Evolutionary conservation across 208 protist species (phyloP), one percentile per base, ranked within the genome.

Genomic region (Crithidia expoeki): DNA sequence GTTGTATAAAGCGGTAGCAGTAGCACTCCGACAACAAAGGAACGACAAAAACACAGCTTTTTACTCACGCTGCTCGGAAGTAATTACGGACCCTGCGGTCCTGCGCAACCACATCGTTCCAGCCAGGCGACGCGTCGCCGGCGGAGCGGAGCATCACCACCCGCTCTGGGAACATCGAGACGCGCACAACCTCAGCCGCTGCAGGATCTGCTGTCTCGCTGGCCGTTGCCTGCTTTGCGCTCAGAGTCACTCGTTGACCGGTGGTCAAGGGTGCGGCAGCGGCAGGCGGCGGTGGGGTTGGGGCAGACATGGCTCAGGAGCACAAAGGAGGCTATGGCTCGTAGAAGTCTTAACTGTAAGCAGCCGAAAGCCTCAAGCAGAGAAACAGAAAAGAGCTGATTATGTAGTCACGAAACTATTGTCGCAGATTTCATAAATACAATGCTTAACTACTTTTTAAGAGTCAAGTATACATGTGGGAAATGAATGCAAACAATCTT

Each of bases 211-310:
- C 68, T 0, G 53, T 30, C 16, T 44, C 58, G 21, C 36, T 57
- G 40, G 40, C n/a, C 0, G 64, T 42, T 27, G 74, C 79, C 27
- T 84, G 69, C 52, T 77, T 62, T 16, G 73, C 73, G 14, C 28
- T 78, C n/a, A 84, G 49, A 9, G 75, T 84, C n/a, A 80, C 68
- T 9, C 79, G 79, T 44, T 76, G 79, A 4, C 66, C 79, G 14
- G 69, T 73, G 23, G 49, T 9, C 19, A 40, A 17, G 23, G 62
- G 19, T 19, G 38, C 23, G 3, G 27, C 2, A 25, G n/a, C n/a
- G n/a, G n/a, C n/a, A n/a, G n/a, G n/a, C n/a, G 30, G 2, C 44
- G 42, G 25, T 38, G 44, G 42, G 19, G 38, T 12, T 17, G 36
- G 23, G 38, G 44, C 40, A 42, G 57, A 51, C 40, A 51, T 63